Evolutionary conservation across 139 green algal species (phyloP).

Genomic region (Edaphochlamys debaryana): DNA sequence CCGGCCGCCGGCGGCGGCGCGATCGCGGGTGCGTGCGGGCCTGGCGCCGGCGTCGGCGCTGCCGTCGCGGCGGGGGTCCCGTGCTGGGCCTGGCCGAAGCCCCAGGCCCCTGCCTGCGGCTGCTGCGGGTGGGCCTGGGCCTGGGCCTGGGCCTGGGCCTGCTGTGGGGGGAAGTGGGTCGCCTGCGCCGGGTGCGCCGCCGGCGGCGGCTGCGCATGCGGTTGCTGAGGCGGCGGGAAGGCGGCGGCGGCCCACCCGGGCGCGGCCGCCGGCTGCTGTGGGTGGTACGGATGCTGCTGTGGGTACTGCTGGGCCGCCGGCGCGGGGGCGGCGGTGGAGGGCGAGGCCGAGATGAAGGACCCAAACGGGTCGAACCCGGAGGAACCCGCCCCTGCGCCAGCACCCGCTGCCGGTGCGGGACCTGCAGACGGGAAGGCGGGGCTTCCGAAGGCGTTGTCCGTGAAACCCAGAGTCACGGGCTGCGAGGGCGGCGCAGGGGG

Average conservation of each 20-base stretch:
- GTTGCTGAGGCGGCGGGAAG: too few relatives aligned
- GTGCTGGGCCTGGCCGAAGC: too few relatives aligned
- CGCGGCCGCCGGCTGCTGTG: background rate
- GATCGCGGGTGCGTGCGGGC: too few relatives aligned
- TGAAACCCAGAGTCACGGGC: constrained; percentile 10
- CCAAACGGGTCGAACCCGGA: constrained; percentile 16
- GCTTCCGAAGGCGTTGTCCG: constrained; percentile 8
- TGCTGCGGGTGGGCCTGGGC: too few relatives aligned
- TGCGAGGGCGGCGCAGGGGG: background rate
- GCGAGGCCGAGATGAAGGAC: background rate
- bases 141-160: too few relatives aligned
- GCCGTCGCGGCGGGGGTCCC: background rate
- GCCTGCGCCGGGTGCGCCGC: too few relatives aligned
- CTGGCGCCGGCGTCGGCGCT: background rate
- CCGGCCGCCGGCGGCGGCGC: too few relatives aligned
- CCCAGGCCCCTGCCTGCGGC: too few relatives aligned
- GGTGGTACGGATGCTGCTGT: too few relatives aligned
- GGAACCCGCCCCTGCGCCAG: background rate
- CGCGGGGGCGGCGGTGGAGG: background rate
- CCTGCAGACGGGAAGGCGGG: background rate
- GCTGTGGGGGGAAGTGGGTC: too few relatives aligned
- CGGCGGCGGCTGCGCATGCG: too few relatives aligned
- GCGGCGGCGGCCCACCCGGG: too few relatives aligned
- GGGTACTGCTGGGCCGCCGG: background rate
- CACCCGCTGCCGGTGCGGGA: background rate